Percentiles rank a stretch among this genome's conserved stretches.
Conservation (phyloP, 768 basidiomycete species). For the Hygrocybe coccinea region DNA sequence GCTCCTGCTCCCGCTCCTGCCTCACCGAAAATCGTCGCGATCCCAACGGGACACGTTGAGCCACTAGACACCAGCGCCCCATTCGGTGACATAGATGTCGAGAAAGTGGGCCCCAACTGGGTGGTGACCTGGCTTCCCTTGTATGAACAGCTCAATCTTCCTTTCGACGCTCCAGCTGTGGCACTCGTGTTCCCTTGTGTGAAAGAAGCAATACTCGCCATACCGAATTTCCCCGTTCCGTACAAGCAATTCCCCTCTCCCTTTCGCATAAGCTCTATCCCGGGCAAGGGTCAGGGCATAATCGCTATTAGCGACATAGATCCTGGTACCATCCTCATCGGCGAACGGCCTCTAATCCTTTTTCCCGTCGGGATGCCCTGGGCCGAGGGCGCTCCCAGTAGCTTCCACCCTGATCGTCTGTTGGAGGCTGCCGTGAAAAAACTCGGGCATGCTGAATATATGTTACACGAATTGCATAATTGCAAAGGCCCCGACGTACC, state of each 20-base stretch:
- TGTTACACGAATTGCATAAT: constrained; percentile 10
- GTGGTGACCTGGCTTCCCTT: too few species aligned
- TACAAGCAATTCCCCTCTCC: neutral
- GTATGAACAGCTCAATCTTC: too few species aligned
- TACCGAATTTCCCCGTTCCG: constrained; percentile 10
- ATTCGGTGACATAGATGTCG: too few species aligned
- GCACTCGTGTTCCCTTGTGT: neutral
- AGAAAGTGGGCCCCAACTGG: too few species aligned
- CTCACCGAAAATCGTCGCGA: too few species aligned
- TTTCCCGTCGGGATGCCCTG: neutral
- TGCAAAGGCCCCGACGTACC: constrained; percentile 8
- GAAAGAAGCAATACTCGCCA: neutral
- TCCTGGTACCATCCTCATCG: constrained; percentile 1
- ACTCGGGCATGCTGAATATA: neutral
- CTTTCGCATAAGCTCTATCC: too few species aligned
- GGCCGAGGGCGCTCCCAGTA: neutral
- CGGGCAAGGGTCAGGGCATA: too few species aligned
- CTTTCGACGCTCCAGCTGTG: neutral
- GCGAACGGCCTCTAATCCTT: constrained; percentile 6
- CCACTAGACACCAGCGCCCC: too few species aligned
- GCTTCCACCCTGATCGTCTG: too few species aligned
- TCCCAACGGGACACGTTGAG: too few species aligned
- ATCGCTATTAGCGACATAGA: neutral
- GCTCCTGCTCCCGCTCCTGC: too few species aligned
- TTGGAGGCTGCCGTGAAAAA: too few species aligned